These are phyloP conservation scores for Hippophae rhamnoides DNA, from an alignment of 306 rosid species.

Conservation along the genomic window DNA sequence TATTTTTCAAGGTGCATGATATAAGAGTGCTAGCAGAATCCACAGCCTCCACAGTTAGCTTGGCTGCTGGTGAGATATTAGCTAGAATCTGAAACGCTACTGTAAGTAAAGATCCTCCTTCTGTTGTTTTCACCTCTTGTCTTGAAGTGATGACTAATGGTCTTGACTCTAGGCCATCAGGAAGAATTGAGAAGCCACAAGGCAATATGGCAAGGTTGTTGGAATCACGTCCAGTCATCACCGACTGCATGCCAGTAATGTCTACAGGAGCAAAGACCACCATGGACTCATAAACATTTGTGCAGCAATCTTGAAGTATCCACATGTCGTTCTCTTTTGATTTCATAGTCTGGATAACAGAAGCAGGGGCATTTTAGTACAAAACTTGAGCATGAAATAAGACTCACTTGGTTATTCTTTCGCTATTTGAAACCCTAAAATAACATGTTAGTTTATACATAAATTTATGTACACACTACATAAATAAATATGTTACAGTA, in stretches of 20 bases:
- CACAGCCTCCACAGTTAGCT: slow-evolving; percentile 71
- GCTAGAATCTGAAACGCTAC: slow-evolving; percentile 75
- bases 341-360: slow-evolving; percentile 44
- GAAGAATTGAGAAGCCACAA: slow-evolving; percentile 84
- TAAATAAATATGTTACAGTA: no score
- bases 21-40: slow-evolving; percentile 70
- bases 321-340: slow-evolving; percentile 70
- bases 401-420: not conserved
- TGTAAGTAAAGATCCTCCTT: slow-evolving; percentile 83
- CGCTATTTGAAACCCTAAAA: no score
- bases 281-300: slow-evolving; percentile 74
- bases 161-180: slow-evolving; percentile 75
- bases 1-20: slow-evolving; percentile 70
- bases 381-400: slow-evolving; percentile 1
- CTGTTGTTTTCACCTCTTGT: slow-evolving; percentile 54
- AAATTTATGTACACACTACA: no score
- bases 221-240: slow-evolving; percentile 86
- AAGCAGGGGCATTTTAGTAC: slow-evolving; percentile 10
- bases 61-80: slow-evolving; percentile 70
- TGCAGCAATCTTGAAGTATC: slow-evolving; percentile 89
- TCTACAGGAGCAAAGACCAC: slow-evolving; percentile 85
- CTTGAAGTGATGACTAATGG: slow-evolving; percentile 67
- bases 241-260: slow-evolving; percentile 68
- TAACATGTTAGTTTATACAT: no score
- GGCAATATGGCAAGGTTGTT: slow-evolving; percentile 76